Conservation (phyloP, 78 protist genomes). For the Goniomonas avonlea region DNA sequence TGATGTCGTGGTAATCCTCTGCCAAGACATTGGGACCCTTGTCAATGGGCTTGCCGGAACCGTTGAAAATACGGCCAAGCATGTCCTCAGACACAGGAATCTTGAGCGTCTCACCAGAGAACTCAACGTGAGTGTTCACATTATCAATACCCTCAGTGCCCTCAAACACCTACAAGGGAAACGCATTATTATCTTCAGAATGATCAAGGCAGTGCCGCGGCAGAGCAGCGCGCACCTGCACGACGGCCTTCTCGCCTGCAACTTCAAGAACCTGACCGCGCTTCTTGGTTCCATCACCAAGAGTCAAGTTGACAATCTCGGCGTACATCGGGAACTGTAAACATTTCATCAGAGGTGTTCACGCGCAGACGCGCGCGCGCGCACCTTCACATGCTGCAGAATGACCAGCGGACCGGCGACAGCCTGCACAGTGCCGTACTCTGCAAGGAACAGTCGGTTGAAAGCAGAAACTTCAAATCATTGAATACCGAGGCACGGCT, state of each 20-base stretch:
- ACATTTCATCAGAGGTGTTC: background rate
- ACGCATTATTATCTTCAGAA: background rate
- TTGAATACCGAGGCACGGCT: slow-evolving; percentile 37
- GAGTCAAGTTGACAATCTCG: slow-evolving; percentile 93
- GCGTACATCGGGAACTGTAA: slow-evolving; percentile 75
- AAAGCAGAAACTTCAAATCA: background rate
- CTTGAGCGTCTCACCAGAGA: slow-evolving; percentile 79
- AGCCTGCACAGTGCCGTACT: slow-evolving; percentile 92
- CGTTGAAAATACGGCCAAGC: slow-evolving; percentile 98
- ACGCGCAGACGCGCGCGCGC: background rate
- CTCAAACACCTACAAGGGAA: slow-evolving; percentile 80
- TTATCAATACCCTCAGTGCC: slow-evolving; percentile 98
- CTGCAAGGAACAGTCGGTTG: slow-evolving; percentile 17
- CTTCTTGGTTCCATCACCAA: slow-evolving; percentile 85
- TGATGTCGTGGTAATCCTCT: slow-evolving; percentile 93
- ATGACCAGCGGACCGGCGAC: slow-evolving; percentile 99
- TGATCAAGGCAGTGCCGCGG: background rate
- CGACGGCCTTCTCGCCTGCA: slow-evolving; percentile 87
- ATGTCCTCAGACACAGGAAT: slow-evolving; percentile 94
- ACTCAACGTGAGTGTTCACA: slow-evolving; percentile 77
- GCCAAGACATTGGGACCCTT: slow-evolving; percentile 83
- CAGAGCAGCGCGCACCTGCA: slow-evolving; percentile 61
- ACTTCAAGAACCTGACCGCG: slow-evolving; percentile 33
- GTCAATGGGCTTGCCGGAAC: slow-evolving; percentile 98
- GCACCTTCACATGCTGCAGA: slow-evolving; percentile 88